Conservation (phyloP, 306 rosid species). For the Styphnolobium japonicum region DNA sequence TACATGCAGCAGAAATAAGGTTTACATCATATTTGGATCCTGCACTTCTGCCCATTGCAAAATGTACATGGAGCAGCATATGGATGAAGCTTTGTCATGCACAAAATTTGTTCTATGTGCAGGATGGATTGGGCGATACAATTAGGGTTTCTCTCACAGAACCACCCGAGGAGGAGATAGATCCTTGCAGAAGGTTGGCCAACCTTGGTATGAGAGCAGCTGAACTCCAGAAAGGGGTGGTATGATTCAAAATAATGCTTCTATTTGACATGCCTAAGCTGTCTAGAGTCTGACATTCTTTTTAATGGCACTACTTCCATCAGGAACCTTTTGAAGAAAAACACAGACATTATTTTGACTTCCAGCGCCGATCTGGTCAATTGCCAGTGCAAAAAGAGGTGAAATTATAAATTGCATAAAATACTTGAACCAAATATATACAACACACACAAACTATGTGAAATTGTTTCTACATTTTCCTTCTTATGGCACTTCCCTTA, state of each 20-base stretch:
- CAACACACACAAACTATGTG: background rate
- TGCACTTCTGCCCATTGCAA: background rate
- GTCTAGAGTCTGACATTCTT: slow-evolving; percentile 1
- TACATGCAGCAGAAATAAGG: background rate
- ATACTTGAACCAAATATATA: background rate
- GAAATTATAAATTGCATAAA: background rate
- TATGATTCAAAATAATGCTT: slow-evolving; percentile 44
- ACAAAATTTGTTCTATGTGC: slow-evolving; percentile 7
- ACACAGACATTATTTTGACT: slow-evolving; percentile 85
- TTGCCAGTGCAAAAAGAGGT: slow-evolving; percentile 93
- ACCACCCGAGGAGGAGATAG: slow-evolving; percentile 97
- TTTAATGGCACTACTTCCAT: slow-evolving; percentile 28
- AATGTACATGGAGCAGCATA: background rate
- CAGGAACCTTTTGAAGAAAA: slow-evolving; percentile 96
- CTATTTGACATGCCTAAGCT: slow-evolving; percentile 9
- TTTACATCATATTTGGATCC: background rate
- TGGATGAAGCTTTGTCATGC: slow-evolving; percentile 1
- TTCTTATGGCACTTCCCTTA: background rate
- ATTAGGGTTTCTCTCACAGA: slow-evolving; percentile 98
- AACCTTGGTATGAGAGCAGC: slow-evolving; percentile 85
- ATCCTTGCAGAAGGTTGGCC: slow-evolving; percentile 91
- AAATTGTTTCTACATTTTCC: background rate
- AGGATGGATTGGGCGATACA: slow-evolving; percentile 99
- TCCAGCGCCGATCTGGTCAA: slow-evolving; percentile 96
- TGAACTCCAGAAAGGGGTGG: slow-evolving; percentile 92